Conservation (phyloP, 192 early-diverging fungal species). For the Backusella mclennaniae region DNA sequence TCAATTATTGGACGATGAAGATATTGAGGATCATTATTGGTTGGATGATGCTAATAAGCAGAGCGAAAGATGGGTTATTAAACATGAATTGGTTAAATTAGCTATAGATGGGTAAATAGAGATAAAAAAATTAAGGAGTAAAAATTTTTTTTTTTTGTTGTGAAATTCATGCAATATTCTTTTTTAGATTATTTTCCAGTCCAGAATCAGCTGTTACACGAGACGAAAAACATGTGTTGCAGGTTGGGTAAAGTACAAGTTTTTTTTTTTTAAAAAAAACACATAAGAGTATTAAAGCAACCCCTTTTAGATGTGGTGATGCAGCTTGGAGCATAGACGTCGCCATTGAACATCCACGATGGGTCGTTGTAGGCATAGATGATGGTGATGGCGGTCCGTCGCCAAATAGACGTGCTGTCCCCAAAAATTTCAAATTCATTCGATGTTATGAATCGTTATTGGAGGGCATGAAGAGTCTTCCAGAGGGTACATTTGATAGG, state of each 20-base stretch:
- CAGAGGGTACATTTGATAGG: slow-evolving; percentile 19
- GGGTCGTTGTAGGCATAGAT: slow-evolving; percentile 19
- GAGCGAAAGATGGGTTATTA: background rate
- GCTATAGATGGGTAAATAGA: slow-evolving; percentile 26
- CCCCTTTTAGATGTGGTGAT: slow-evolving; percentile 23
- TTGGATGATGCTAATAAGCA: background rate
- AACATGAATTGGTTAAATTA: slow-evolving; percentile 20
- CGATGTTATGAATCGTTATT: slow-evolving; percentile 15
- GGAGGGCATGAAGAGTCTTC: slow-evolving; percentile 5
- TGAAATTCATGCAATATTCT: slow-evolving; percentile 6
- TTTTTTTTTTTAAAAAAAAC: background rate
- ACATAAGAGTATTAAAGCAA: background rate
- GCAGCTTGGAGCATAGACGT: slow-evolving; percentile 12
- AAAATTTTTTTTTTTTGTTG: background rate
- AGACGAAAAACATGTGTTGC: slow-evolving; percentile 24
- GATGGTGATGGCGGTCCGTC: slow-evolving; percentile 4
- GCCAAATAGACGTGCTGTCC: slow-evolving; percentile 2
- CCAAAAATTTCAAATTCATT: slow-evolving; percentile 22
- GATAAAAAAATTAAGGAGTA: background rate
- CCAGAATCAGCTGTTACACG: slow-evolving; percentile 4
- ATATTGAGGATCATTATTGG: background rate
- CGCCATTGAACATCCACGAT: slow-evolving; percentile 6
- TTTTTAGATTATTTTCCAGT: slow-evolving; percentile 8
- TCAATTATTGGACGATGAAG: background rate
- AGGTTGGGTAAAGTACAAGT: slow-evolving; percentile 16